These are phyloP conservation scores for Inonotus obliquus DNA, from an alignment of 1,284 basidiomycete species.

Conservation along the genomic window DNA sequence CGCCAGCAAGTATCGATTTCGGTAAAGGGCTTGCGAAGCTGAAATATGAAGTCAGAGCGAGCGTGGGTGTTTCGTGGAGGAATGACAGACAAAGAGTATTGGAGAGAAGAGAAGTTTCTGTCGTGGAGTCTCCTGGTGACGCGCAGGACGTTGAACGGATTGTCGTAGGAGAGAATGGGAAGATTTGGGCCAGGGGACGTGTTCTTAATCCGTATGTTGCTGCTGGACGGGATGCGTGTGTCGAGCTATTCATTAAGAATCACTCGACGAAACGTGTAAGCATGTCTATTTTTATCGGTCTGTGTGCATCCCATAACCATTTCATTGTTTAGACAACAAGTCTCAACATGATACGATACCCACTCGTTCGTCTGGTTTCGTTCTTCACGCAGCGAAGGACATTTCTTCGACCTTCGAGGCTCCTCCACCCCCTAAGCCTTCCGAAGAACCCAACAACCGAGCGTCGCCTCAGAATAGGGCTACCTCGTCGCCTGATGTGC, in stretches of 20 bases:
- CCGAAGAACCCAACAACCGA: not conserved
- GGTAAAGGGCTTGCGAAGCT: constrained; percentile 61
- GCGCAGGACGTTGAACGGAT: constrained; percentile 47
- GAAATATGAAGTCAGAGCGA: constrained; percentile 65
- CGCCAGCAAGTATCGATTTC: constrained; percentile 66
- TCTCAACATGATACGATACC: constrained; percentile 27
- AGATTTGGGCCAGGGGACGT: constrained; percentile 67
- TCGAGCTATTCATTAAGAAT: constrained; percentile 74
- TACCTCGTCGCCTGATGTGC: not conserved
- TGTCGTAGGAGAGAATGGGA: constrained; percentile 68
- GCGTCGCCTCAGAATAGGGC: not conserved
- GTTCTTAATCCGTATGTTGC: constrained; percentile 58
- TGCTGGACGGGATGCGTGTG: constrained; percentile 61
- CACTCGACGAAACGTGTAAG: constrained; percentile 69
- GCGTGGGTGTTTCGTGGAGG: constrained; percentile 66
- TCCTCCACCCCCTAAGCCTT: not conserved
- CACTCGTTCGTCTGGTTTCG: constrained; percentile 17
- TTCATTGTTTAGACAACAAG: constrained; percentile 57
- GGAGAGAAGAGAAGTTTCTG: constrained; percentile 53
- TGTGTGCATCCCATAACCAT: not conserved
- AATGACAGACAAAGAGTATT: constrained; percentile 62
- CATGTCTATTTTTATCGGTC: constrained; percentile 10
- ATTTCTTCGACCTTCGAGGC: constrained; percentile 3
- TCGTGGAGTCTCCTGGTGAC: constrained; percentile 52
- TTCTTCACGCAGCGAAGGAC: constrained; percentile 14